phyloP scores from a whole-genome alignment of 371 early-diverging fungal genomes.

The Mucor lusitanicus region DNA sequence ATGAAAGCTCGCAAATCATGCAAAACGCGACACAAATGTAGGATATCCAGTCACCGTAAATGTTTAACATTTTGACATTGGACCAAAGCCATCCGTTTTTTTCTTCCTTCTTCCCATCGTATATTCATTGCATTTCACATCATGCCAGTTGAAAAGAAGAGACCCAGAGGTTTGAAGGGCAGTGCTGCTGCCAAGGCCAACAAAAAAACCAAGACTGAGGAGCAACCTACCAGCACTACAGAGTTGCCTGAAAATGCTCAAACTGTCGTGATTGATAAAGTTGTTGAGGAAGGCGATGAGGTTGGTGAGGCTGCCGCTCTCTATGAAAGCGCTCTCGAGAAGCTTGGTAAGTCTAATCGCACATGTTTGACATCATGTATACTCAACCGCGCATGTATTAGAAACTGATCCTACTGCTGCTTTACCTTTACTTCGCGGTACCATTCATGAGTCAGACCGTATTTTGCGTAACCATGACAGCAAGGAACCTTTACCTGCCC shows the following conservation, averaged over 20 bases:
- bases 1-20: not conserved
- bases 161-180: conserved; percentile 51
- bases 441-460: conserved; percentile 64
- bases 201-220: conserved; percentile 41
- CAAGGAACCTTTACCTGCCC: conserved; percentile 35
- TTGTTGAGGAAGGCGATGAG: conserved; percentile 56
- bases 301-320: conserved; percentile 50
- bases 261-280: conserved; percentile 51
- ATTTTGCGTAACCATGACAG: conserved; percentile 58
- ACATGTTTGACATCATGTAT: not conserved
- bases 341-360: conserved; percentile 29
- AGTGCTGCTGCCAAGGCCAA: conserved; percentile 39
- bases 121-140: not conserved
- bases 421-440: conserved; percentile 53
- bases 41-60: not conserved
- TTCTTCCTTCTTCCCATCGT: not conserved
- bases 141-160: conserved; percentile 47
- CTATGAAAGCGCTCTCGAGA: conserved; percentile 45
- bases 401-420: conserved; percentile 34
- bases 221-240: not conserved
- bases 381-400: not conserved
- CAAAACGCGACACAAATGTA: not conserved
- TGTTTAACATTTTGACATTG: not conserved
- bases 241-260: conserved; percentile 42
- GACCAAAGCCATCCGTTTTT: not conserved